A percentile compares a stretch with the other conserved stretches of the same genome.
These are phyloP conservation scores for Nicotiana obtusifolia DNA, from an alignment of 257 asterid genomes.

Conservation along the genomic window DNA sequence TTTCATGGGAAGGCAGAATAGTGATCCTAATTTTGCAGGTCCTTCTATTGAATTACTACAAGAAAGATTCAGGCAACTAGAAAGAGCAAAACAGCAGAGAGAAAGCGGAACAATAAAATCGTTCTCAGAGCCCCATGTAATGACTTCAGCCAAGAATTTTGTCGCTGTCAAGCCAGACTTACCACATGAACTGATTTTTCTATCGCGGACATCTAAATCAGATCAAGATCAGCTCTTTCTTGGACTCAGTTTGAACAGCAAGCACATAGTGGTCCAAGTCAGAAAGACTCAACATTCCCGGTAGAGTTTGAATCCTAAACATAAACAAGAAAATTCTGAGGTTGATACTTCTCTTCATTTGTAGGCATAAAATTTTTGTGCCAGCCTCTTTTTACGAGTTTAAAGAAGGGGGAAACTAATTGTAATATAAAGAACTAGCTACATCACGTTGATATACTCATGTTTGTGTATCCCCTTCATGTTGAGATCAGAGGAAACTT, in stretches of 20 bases:
- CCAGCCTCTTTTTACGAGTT: too few species aligned
- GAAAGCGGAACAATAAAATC: slow-evolving; percentile 6
- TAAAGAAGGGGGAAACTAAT: too few species aligned
- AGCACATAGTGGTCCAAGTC: neutral
- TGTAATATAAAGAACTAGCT: too few species aligned
- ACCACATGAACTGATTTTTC: neutral
- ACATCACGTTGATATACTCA: too few species aligned
- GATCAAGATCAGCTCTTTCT: slow-evolving; percentile 18
- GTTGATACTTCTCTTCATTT: slow-evolving; percentile 37
- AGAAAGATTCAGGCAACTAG: slow-evolving; percentile 32
- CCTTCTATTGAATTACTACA: slow-evolving; percentile 30
- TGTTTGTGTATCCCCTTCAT: too few species aligned
- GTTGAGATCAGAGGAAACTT: neutral
- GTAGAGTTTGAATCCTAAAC: neutral
- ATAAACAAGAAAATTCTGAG: slow-evolving; percentile 5
- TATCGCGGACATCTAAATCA: neutral
- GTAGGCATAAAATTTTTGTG: neutral
- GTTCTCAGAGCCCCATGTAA: slow-evolving; percentile 13
- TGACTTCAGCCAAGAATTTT: neutral
- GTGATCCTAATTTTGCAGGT: slow-evolving; percentile 18
- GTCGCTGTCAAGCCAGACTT: neutral
- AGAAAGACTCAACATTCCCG: neutral
- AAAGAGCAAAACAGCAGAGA: slow-evolving; percentile 22
- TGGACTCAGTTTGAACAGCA: slow-evolving; percentile 16
- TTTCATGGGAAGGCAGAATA: slow-evolving; percentile 18